A percentile compares a stretch with the other conserved stretches of the same genome.
These are phyloP conservation scores for Aspergillus phoenicis DNA, from an alignment of 2,329 filamentous ascomycete genomes.

Conservation along the genomic window DNA sequence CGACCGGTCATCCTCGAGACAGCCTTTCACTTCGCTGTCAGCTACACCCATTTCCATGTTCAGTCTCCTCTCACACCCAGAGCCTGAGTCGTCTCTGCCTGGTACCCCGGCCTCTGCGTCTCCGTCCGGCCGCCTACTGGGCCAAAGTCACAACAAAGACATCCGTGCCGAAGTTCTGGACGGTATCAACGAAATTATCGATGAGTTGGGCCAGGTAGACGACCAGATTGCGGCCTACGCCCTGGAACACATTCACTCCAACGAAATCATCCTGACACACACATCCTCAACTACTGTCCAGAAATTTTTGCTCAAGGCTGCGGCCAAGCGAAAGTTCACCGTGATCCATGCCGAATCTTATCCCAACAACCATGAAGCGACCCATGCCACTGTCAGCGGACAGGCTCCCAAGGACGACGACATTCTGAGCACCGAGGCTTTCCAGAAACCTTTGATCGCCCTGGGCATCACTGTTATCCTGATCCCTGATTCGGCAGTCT, in stretches of 20 bases:
- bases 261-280: conserved; percentile 89
- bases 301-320: conserved; percentile 83
- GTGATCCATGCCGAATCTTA: conserved; percentile 78
- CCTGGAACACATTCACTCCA: conserved; percentile 88
- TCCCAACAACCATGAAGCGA: conserved; percentile 67
- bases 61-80: conserved; percentile 75
- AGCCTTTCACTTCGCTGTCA: conserved; percentile 62
- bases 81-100: conserved; percentile 47
- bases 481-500: conserved; percentile 81
- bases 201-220: conserved; percentile 90
- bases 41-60: conserved; percentile 74
- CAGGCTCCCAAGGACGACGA: conserved; percentile 53
- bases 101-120: conserved; percentile 39
- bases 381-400: conserved; percentile 65
- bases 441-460: conserved; percentile 76
- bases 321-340: conserved; percentile 87
- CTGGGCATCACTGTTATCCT: conserved; percentile 81
- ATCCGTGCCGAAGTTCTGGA: conserved; percentile 89
- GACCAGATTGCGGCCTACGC: conserved; percentile 89
- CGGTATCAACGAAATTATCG: conserved; percentile 92
- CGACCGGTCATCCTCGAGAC: conserved; percentile 50
- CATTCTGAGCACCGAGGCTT: conserved; percentile 49
- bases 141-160: conserved; percentile 55
- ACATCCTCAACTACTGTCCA: conserved; percentile 85
- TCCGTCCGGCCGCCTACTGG: conserved; percentile 36